Base-by-base conservation (phyloP, 306 rosid species). In the Begonia masoniana region DNA sequence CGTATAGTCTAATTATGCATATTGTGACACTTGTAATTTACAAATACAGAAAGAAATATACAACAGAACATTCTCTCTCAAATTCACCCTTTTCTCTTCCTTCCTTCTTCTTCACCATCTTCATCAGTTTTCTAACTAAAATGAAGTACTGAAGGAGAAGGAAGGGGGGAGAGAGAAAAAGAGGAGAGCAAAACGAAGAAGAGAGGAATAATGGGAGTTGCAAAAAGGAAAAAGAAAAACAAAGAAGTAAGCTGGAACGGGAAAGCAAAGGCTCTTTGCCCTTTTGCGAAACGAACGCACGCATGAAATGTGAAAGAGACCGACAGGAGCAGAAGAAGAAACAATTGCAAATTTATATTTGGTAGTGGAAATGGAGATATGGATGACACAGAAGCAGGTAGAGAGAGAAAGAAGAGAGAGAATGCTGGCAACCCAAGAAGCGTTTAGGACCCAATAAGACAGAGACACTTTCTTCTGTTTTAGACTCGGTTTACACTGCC, bases 381-480 rank as follows among this genome's bases (percentile, higher is more conserved):
- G 52, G 53, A 50, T 26, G 15, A 49, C 55, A 59, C 55, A 48
- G 55, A 15, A 10, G 41, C 48, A n/a, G 23, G 19, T 31, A 50
- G 54, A 14, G 54, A 50, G n/a, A n/a, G n/a, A n/a, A n/a, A n/a
- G n/a, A n/a, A n/a, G n/a, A n/a, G n/a, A n/a, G 54, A 16, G 63
- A 57, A 45, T 21, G 41, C 21, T 15, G 19, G 1, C 46, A 50
- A 58, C 12, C 12, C 21, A 51, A 41, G 15, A 17, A 36, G 41
- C 58, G 57, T 56, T 24, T 62, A 42, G 50, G 63, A 59, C 49
- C 62, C 35, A 64, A 14, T 8, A 64, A 54, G 62, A 46, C 51
- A 57, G 52, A 17, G 13, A 46, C 62, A 49, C 52, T 19, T 43
- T 14, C 43, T 43, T 17, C 63, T 46, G 50, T 17, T 49, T 51